phyloP scores from a whole-genome alignment of 2,329 filamentous ascomycete species.

The Pseudogymnoascus sp. region DNA sequence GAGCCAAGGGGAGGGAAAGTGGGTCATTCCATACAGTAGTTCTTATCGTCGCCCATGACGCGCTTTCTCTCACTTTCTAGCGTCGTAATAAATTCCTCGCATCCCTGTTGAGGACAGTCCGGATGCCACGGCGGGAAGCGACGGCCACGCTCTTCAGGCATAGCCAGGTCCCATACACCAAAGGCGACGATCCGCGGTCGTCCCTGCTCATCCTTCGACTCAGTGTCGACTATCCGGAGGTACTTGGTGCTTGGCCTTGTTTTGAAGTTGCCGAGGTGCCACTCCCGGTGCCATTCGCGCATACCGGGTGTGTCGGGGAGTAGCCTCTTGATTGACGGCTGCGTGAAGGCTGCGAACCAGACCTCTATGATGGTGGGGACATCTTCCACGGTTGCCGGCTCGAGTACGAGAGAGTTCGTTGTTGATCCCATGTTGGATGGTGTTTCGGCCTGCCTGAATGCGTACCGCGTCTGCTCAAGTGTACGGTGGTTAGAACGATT shows the following conservation, averaged over 20 bases:
- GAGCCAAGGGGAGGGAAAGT: neutral
- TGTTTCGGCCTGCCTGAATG: neutral
- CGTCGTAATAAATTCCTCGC: neutral
- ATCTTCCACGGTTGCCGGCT: neutral
- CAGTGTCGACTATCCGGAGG: neutral
- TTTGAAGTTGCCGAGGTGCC: neutral
- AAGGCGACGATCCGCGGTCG: neutral
- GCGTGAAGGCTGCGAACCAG: neutral
- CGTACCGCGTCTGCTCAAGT: neutral
- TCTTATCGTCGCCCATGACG: neutral
- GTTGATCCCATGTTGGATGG: neutral
- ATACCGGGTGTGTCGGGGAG: neutral
- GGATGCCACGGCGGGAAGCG: neutral
- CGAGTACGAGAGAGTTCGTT: neutral
- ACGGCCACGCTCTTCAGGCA: neutral
- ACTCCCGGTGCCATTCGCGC: neutral
- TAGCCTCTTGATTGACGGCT: neutral
- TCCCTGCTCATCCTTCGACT: neutral
- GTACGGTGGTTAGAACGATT: neutral
- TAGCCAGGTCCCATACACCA: neutral
- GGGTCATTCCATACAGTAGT: neutral
- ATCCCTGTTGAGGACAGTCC: neutral
- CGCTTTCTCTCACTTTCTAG: neutral
- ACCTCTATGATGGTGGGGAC: neutral
- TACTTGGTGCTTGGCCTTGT: neutral